These are phyloP conservation scores for Zygoascus sp. DNA, from an alignment of 1,139 yeast genomes.

Conservation along the genomic window DNA sequence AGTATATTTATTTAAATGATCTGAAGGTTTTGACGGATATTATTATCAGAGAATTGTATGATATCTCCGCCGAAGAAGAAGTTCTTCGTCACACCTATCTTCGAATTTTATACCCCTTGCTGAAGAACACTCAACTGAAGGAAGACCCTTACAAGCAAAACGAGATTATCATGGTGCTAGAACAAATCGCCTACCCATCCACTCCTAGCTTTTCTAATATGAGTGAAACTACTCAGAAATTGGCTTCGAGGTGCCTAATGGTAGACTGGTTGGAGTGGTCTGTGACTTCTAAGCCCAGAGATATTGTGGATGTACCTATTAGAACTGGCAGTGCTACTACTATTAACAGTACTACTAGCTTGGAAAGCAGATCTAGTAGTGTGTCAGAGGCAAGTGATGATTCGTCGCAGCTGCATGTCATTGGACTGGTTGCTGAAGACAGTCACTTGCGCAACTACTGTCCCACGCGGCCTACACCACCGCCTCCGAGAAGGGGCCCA, in stretches of 20 bases:
- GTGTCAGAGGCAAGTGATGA: slow-evolving; percentile 8
- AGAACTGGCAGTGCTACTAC: slow-evolving; percentile 14
- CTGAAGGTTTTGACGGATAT: slow-evolving; percentile 83
- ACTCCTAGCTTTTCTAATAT: slow-evolving; percentile 17
- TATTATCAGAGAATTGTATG: slow-evolving; percentile 69
- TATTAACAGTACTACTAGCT: slow-evolving; percentile 8
- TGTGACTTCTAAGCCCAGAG: neutral
- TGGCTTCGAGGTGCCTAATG: slow-evolving; percentile 59
- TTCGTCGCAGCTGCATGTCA: slow-evolving; percentile 10
- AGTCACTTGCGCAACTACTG: slow-evolving; percentile 8
- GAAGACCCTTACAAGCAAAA: slow-evolving; percentile 53
- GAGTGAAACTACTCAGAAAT: slow-evolving; percentile 45
- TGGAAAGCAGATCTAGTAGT: slow-evolving; percentile 4
- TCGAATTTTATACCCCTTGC: slow-evolving; percentile 67
- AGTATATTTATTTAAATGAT: slow-evolving; percentile 77
- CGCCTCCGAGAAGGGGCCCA: slow-evolving; percentile 13
- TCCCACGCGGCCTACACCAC: slow-evolving; percentile 14
- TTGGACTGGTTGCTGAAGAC: slow-evolving; percentile 10
- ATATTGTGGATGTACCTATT: slow-evolving; percentile 1
- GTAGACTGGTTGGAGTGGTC: slow-evolving; percentile 51
- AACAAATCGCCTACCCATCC: slow-evolving; percentile 38
- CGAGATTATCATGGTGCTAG: slow-evolving; percentile 50
- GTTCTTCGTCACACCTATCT: slow-evolving; percentile 68
- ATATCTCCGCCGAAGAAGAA: slow-evolving; percentile 58
- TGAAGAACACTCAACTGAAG: slow-evolving; percentile 62